phyloP scores from a whole-genome alignment of 2,329 filamentous ascomycete species.

The Corniculantispora saksenae region DNA sequence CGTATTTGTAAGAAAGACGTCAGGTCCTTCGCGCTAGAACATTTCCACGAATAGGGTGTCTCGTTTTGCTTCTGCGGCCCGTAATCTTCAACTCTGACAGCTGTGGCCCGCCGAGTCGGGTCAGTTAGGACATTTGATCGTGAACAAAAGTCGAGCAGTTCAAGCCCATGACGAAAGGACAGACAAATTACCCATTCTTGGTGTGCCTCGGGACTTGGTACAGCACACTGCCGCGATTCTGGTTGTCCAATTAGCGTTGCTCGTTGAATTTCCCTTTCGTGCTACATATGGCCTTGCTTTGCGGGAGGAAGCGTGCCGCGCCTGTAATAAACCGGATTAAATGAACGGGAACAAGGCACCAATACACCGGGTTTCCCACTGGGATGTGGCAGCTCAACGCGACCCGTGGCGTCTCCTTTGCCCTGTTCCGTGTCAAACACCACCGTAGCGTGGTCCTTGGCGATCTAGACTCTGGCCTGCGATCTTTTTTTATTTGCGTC shows the following conservation, averaged over 20 bases:
- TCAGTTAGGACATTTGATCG: too few relatives aligned
- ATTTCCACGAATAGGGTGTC: neutral
- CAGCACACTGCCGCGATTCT: too few relatives aligned
- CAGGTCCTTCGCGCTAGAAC: neutral
- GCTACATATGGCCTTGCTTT: too few relatives aligned
- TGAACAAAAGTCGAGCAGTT: too few relatives aligned
- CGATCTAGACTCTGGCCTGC: slow-evolving; percentile 1
- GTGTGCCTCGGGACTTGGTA: too few relatives aligned
- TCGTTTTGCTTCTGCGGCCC: neutral
- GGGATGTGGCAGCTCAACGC: neutral
- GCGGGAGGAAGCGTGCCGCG: too few relatives aligned
- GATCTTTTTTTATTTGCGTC: neutral
- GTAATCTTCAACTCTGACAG: neutral
- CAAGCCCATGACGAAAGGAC: too few relatives aligned
- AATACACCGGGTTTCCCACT: neutral
- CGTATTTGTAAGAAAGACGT: neutral
- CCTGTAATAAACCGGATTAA: neutral
- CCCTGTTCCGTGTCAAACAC: neutral
- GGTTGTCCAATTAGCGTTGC: too few relatives aligned
- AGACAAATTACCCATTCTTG: too few relatives aligned
- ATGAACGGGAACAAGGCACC: neutral
- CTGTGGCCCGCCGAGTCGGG: too few relatives aligned
- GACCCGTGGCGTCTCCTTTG: neutral
- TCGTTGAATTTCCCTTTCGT: too few relatives aligned
- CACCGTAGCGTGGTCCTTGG: neutral